Evolutionary conservation across 2,329 filamentous ascomycete species (phyloP).

Genomic region (Paraphoma chrysanthemicola): DNA sequence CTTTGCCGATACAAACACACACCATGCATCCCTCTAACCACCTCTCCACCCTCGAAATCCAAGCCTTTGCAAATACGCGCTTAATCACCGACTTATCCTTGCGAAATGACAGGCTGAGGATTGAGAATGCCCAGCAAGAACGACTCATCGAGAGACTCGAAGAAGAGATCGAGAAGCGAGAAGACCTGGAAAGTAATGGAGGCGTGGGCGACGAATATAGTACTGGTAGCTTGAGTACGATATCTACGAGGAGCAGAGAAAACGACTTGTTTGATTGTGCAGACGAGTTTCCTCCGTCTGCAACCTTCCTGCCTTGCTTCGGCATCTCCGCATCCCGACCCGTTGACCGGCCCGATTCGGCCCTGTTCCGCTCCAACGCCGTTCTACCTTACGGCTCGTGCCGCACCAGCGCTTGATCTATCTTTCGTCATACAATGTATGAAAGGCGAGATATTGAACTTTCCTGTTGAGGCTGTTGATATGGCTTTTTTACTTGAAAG

Average conservation of each 20-base stretch:
- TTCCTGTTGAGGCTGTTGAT: conserved; percentile 3
- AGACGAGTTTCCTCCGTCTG: too few species aligned
- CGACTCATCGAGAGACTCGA: not conserved
- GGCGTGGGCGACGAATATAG: too few species aligned
- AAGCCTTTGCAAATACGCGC: not conserved
- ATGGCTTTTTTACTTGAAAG: conserved; percentile 8
- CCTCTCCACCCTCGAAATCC: conserved; percentile 4
- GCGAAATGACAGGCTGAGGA: conserved; percentile 1
- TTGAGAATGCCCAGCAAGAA: not conserved
- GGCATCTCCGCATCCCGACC: too few species aligned
- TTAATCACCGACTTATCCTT: not conserved
- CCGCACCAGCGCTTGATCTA: not conserved
- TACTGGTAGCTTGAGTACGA: too few species aligned
- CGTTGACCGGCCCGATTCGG: too few species aligned
- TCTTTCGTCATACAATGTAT: conserved; percentile 6
- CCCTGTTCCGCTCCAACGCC: not conserved
- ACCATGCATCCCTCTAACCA: not conserved
- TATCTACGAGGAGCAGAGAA: too few species aligned
- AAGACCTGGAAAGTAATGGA: not conserved
- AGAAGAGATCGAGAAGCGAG: not conserved
- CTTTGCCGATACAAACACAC: too few species aligned
- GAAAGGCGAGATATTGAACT: conserved; percentile 4
- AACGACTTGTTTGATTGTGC: too few species aligned
- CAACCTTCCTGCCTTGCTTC: too few species aligned
- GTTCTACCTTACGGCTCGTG: conserved; percentile 3